Conservation (phyloP, 2,329 filamentous ascomycete species). For the Hypomyces perniciosus region DNA sequence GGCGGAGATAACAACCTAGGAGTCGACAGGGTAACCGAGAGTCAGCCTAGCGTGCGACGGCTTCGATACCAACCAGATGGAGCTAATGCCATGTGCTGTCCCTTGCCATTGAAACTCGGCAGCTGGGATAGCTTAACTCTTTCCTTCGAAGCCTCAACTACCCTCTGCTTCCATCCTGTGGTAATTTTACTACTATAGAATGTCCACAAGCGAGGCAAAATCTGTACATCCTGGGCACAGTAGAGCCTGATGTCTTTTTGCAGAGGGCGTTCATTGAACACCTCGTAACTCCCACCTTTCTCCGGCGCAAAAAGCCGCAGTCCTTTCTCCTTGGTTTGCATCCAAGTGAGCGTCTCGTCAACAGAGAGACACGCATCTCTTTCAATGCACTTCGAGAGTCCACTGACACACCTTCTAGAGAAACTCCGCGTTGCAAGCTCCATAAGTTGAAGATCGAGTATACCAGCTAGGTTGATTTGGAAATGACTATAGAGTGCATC, state of each 20-base stretch:
- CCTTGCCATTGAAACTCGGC: constrained; percentile 20
- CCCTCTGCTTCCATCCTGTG: constrained; percentile 15
- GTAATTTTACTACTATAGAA: constrained; percentile 22
- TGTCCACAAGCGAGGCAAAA: constrained; percentile 31
- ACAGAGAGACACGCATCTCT: constrained; percentile 15
- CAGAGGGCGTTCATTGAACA: constrained; percentile 44
- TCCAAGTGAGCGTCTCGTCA: constrained; percentile 21
- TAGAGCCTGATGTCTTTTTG: constrained; percentile 33
- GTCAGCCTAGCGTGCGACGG: too few relatives aligned
- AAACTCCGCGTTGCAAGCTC: constrained; percentile 35
- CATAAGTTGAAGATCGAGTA: constrained; percentile 52
- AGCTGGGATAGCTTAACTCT: constrained; percentile 27
- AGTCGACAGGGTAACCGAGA: too few relatives aligned
- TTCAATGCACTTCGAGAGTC: constrained; percentile 27
- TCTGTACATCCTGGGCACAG: constrained; percentile 40
- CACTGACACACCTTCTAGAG: constrained; percentile 15
- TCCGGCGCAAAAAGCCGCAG: constrained; percentile 33
- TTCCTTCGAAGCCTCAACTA: constrained; percentile 20
- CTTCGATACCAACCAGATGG: constrained; percentile 12
- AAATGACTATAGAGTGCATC: constrained; percentile 47
- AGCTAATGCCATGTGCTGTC: constrained; percentile 24
- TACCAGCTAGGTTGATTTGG: constrained; percentile 34
- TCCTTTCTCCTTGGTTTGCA: constrained; percentile 31
- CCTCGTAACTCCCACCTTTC: constrained; percentile 37
- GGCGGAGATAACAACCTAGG: too few relatives aligned